phyloP scores from a whole-genome alignment of 768 basidiomycete genomes.

The Cytidiella melzeri region DNA sequence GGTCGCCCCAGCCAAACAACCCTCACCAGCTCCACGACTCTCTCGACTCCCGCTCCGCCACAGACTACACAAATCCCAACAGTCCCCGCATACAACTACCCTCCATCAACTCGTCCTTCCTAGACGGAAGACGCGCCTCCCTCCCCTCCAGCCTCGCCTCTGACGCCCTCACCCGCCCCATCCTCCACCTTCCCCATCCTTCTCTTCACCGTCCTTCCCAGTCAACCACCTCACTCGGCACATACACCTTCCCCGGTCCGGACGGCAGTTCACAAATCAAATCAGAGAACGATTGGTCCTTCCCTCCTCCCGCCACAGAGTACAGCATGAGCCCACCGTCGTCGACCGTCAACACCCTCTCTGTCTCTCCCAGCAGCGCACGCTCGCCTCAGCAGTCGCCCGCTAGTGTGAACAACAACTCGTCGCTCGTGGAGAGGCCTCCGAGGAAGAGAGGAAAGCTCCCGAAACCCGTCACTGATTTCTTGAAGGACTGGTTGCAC shows the following conservation, averaged over 20 bases:
- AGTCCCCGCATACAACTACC: slow-evolving; percentile 16
- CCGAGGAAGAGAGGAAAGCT: slow-evolving; percentile 82
- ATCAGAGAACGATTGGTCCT: slow-evolving; percentile 63
- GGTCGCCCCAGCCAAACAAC: neutral
- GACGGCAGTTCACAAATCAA: slow-evolving; percentile 36
- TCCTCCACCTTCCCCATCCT: neutral
- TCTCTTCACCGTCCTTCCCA: slow-evolving; percentile 26
- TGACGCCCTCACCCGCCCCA: slow-evolving; percentile 46
- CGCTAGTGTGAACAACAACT: slow-evolving; percentile 40
- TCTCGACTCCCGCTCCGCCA: slow-evolving; percentile 13
- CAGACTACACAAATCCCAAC: slow-evolving; percentile 21
- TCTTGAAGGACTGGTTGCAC: slow-evolving; percentile 83
- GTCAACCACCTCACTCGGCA: slow-evolving; percentile 32
- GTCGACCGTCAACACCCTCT: slow-evolving; percentile 31
- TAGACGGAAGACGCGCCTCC: slow-evolving; percentile 50
- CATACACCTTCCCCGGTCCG: slow-evolving; percentile 53
- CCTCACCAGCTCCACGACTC: neutral
- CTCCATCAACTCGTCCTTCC: slow-evolving; percentile 56
- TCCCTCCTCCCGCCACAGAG: slow-evolving; percentile 44
- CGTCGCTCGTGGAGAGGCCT: slow-evolving; percentile 67
- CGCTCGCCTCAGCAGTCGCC: slow-evolving; percentile 21
- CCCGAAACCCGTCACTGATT: slow-evolving; percentile 87
- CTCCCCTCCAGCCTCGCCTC: slow-evolving; percentile 45
- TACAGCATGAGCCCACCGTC: slow-evolving; percentile 34
- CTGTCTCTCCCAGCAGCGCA: neutral